Base-by-base conservation (phyloP, 176 grass and related monocot species). In the Carex cristatella region DNA sequence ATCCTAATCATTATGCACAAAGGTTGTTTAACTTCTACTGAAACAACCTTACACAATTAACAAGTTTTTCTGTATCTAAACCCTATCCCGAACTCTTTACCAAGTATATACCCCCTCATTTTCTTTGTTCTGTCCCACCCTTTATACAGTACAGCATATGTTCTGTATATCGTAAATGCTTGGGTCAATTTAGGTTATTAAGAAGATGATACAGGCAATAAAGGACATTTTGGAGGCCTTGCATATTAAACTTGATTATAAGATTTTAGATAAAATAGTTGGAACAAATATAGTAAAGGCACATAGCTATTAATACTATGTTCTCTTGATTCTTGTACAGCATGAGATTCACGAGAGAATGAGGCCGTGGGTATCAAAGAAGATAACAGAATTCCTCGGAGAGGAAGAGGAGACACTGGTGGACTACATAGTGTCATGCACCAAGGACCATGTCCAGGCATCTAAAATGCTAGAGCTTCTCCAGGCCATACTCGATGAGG, bases 341-440 rank as follows among this genome's bases (percentile, higher is more conserved):
- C 88, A 95, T 79, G 86, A 91, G 71, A 90, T 95, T 88, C 91
- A 99, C 10, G 97, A 94, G 86, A 94, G 97, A 83, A 95, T 99
- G 93, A 96, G 88, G 75, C 93, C 97, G 48, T 99, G 97, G 97
- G 94, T 99, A 86, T 94, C 97, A 60, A 99, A 94, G 77, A 99
- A 99, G 86, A 99, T 99, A 32, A 91, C 91, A 1, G 97, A 99
- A 81, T 99, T 99, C 86, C 93, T 99, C 80, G 97, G 97, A 0
- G 97, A 99, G 86, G 97, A 99, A 77, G 97, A 99, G 85, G 92
- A 87, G 35, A 96, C 93, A n/a, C 93, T 99, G 72, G 97, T 99
- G 76, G 97, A 99, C 44, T 99, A 95, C 61, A 99, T 99, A 61
- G 90, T 99, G 18, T 94, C 97, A 13, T 99, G 93, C 87, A 94